Evolutionary conservation across 805 yeast genomes (phyloP).

Genomic region (Metschnikowia picachoensis): DNA sequence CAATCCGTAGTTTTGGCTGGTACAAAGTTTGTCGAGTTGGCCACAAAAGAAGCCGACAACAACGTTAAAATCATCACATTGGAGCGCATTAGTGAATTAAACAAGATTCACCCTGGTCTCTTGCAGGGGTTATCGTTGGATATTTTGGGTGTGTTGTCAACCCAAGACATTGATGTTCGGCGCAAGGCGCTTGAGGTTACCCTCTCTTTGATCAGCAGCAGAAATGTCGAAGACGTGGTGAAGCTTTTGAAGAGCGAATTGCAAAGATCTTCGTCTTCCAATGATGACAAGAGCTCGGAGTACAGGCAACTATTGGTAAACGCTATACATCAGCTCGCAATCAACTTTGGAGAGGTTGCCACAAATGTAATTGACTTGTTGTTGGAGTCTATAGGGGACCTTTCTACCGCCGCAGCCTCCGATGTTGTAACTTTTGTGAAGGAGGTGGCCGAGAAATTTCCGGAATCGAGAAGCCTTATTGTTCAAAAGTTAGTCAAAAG

Average conservation of each 20-base stretch:
- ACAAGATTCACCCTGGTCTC: slow-evolving; percentile 71
- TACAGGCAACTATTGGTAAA: slow-evolving; percentile 86
- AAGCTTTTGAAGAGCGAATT: slow-evolving; percentile 90
- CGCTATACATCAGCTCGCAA: slow-evolving; percentile 86
- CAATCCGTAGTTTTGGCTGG: slow-evolving; percentile 75
- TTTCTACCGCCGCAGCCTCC: slow-evolving; percentile 79
- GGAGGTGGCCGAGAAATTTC: slow-evolving; percentile 90
- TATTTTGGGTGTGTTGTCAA: slow-evolving; percentile 75
- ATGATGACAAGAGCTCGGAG: slow-evolving; percentile 78
- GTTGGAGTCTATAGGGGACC: slow-evolving; percentile 80
- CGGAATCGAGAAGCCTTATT: slow-evolving; percentile 65
- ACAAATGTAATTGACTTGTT: slow-evolving; percentile 84
- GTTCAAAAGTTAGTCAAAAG: slow-evolving; percentile 58
- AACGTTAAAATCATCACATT: slow-evolving; percentile 90
- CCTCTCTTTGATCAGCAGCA: slow-evolving; percentile 72
- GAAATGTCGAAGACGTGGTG: slow-evolving; percentile 92
- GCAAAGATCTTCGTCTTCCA: slow-evolving; percentile 61
- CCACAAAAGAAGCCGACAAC: slow-evolving; percentile 90
- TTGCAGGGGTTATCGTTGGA: slow-evolving; percentile 83
- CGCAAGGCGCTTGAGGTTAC: slow-evolving; percentile 81
- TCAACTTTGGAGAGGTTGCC: slow-evolving; percentile 85
- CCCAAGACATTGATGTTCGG: slow-evolving; percentile 90
- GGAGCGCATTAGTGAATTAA: slow-evolving; percentile 77
- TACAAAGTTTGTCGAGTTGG: slow-evolving; percentile 78
- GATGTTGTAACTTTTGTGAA: slow-evolving; percentile 90